Conservation (phyloP, 108 stramenopile species). For the Poteriospumella lacustris region DNA sequence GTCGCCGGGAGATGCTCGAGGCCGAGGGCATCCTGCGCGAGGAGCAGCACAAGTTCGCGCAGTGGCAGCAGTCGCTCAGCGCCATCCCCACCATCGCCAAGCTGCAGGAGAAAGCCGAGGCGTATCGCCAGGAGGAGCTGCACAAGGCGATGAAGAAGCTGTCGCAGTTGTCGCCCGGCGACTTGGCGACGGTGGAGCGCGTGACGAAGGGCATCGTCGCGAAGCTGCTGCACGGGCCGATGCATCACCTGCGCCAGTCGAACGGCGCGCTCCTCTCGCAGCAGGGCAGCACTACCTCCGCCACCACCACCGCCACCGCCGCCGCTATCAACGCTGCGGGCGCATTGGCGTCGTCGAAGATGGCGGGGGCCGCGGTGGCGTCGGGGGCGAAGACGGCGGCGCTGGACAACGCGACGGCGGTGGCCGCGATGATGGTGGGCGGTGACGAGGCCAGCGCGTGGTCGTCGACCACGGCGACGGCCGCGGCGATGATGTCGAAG, state of each 20-base stretch:
- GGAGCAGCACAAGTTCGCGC: slow-evolving; percentile 69
- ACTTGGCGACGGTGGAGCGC: slow-evolving; percentile 88
- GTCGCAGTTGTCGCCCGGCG: slow-evolving; percentile 73
- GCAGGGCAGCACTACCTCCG: no score
- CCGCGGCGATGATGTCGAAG: no score
- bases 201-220: slow-evolving; percentile 90
- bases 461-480: no score
- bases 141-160: slow-evolving; percentile 75
- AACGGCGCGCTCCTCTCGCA: no score
- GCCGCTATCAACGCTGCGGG: no score
- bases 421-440: no score
- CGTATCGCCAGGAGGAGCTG: slow-evolving; percentile 80
- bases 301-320: no score
- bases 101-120: slow-evolving; percentile 87
- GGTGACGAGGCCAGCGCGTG: no score
- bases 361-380: no score
- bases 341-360: no score
- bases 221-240: slow-evolving; percentile 94
- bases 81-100: slow-evolving; percentile 91
- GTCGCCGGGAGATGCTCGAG: slow-evolving; percentile 94
- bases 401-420: no score
- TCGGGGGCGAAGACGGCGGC: no score
- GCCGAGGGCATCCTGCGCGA: slow-evolving; percentile 80
- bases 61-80: slow-evolving; percentile 86
- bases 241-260: slow-evolving; percentile 81